A percentile compares a stretch with the other conserved stretches of the same genome.
Conservation (phyloP, 176 grass and related monocot species). For the Lolium multiflorum region DNA sequence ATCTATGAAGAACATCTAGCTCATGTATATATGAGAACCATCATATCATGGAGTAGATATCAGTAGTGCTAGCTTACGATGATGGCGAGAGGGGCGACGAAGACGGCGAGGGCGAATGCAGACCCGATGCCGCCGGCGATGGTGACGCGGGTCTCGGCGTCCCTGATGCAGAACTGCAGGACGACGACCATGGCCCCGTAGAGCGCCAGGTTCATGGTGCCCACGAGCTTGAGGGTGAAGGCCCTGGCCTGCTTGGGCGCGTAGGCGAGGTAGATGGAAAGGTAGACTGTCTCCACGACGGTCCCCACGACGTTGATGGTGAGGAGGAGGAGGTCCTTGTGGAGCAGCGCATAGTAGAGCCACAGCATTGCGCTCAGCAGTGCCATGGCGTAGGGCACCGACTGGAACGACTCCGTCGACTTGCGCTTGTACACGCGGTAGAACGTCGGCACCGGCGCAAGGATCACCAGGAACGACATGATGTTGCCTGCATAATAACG, state of each 20-base stretch:
- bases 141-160: constrained; percentile 44
- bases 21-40: too few relatives aligned
- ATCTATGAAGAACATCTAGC: neutral
- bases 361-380: constrained; percentile 92
- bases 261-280: constrained; percentile 74
- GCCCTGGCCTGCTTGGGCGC: constrained; percentile 54
- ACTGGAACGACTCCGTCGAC: constrained; percentile 88
- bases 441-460: constrained; percentile 89
- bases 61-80: constrained; percentile 55
- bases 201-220: constrained; percentile 52
- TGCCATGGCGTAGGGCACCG: constrained; percentile 74
- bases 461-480: constrained; percentile 69
- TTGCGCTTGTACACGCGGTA: constrained; percentile 84
- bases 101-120: constrained; percentile 75
- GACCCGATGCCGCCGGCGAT: constrained; percentile 64
- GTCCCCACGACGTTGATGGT: constrained; percentile 70
- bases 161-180: constrained; percentile 50
- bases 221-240: constrained; percentile 61
- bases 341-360: constrained; percentile 82
- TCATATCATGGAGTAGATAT: neutral
- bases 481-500: constrained; percentile 53
- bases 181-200: constrained; percentile 56
- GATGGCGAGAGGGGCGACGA: constrained; percentile 80
- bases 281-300: constrained; percentile 67
- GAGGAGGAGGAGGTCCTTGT: constrained; percentile 63